Evolutionary conservation across 768 basidiomycete genomes (phyloP), one percentile per base, ranked within the genome.

Genomic region (Boletus reticuloceps): DNA sequence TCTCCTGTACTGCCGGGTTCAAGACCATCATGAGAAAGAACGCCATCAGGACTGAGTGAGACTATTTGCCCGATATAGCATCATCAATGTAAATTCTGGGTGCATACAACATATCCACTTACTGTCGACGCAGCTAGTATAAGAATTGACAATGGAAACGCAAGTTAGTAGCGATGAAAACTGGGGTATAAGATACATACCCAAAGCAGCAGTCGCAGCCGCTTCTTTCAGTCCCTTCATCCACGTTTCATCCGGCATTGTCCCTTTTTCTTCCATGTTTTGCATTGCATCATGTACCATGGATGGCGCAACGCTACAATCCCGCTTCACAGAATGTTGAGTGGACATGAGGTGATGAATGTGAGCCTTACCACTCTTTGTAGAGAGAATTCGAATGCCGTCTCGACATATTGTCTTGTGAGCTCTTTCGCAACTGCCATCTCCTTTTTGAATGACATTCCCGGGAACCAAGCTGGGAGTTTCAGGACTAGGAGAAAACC

Each of bases 401-500:
- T 39, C 25, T 56, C 51, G 6, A 61, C 50, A n/a, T 44, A 61
- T 2, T 36, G 20, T 6, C 10, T 41, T 6, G 49, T 27, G 12
- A 56, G 47, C 20, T 56, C 39, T 3, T 10, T 37, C 4, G 52
- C 46, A 12, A 8, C 13, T 8, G n/a, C 52, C 52, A 62, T 48
- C 10, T 51, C 36, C 47, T 11, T 6, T 20, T 52, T 52, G 20
- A 52, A 31, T 7, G 51, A 52, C 43, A 52, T 52, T 1, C 51
- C 58, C 5, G 60, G 58, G 17, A 62, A 47, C 58, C 61, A 62
- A 5, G 53, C 16, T 5, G 61, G 61, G 12, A 62, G 52, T 12
- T 54, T 60, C 16, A 61, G 14, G 16, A 59, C 60, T 61, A 25
- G 17, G 11, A 1, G 16, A 4, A 11, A 19, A 9, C 10, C n/a